Evolutionary conservation across 371 early-diverging fungal species (phyloP), one percentile per base, ranked within the genome.

Genomic region (Lichtheimia hyalospora): DNA sequence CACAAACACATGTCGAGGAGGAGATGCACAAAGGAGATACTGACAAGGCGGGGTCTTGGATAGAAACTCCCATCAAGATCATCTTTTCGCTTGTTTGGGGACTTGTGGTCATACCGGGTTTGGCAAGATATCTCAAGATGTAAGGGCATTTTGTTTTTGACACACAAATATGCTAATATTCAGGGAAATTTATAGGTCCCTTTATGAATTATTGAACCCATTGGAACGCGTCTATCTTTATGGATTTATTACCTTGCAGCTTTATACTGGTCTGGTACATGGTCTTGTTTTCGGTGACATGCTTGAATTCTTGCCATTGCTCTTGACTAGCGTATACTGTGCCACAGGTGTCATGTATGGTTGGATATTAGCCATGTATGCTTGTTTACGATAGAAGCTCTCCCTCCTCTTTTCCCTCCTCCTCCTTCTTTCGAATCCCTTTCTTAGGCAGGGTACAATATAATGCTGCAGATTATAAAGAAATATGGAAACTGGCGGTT

Each of bases 261-360:
- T 85, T 15, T 88, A 89, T 43, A 77, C 84, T 15, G 83, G 81
- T 18, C 56, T 85, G 8, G 44, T 75, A 10, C 90, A 89, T 28
- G 69, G 73, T 27, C 23, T 68, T 14, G 13, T 83, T 4, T 89
- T 91, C 77, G 81, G 81, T 23, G 70, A 70, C 1, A 54, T 49
- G 21, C 58, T 92, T 21, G 86, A 83, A 58, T 96, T 96, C 59
- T 64, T 96, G 54, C 94, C 96, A 14, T 75, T 96, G 64, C 87
- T 94, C 83, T 49, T 88, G 56, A 88, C 87, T 0, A 94, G 94
- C 10, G 82, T 91, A 7, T 94, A 94, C 61, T 87, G 88, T 43
- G 84, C 89, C 2, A 58, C 86, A 2, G 96, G 95, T 10, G 79
- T 96, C 6, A 52, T 85, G n/a, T 92, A 90, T 72, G 84, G 88